These are phyloP conservation scores for Monascus purpureus DNA, from an alignment of 495 filamentous ascomycete genomes.

Conservation along the genomic window DNA sequence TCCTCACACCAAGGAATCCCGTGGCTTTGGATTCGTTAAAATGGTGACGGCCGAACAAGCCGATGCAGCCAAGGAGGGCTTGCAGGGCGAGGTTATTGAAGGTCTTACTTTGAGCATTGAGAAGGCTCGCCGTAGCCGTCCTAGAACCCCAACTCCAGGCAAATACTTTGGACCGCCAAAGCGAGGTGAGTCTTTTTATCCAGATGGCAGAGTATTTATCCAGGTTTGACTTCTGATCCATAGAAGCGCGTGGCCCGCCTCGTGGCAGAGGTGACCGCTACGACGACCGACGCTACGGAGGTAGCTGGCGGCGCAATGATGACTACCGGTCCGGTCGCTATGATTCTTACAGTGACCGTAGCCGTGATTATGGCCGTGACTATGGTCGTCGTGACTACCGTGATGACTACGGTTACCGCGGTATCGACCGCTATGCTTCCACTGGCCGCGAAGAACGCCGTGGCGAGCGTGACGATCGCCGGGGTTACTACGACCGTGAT, in stretches of 20 bases:
- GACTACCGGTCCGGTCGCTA: conserved; percentile 37
- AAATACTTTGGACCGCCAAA: conserved; percentile 99
- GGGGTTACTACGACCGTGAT: conserved; percentile 29
- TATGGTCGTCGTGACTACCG: conserved; percentile 38
- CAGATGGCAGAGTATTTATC: too few species aligned
- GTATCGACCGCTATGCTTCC: conserved; percentile 50
- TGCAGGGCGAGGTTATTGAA: conserved; percentile 91
- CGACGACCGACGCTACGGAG: conserved; percentile 46
- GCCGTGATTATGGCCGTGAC: conserved; percentile 39
- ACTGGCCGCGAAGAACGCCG: conserved; percentile 53
- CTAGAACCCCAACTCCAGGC: conserved; percentile 91
- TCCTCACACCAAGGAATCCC: conserved; percentile 93
- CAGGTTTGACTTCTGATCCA: too few species aligned
- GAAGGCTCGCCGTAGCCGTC: conserved; percentile 89
- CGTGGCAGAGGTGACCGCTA: conserved; percentile 30
- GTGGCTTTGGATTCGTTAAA: conserved; percentile 99
- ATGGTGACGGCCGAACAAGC: conserved; percentile 89
- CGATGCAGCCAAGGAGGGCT: conserved; percentile 88
- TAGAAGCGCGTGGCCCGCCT: conserved; percentile 41
- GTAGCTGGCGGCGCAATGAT: conserved; percentile 32
- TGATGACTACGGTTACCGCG: conserved; percentile 39
- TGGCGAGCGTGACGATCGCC: conserved; percentile 27
- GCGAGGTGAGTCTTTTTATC: conserved; percentile 60
- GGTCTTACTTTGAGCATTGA: conserved; percentile 96
- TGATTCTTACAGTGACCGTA: conserved; percentile 45